Percentiles rank a stretch among this genome's conserved stretches.
Conservation (phyloP, 192 early-diverging fungal genomes). For the Tieghemiomyces parasiticus region DNA sequence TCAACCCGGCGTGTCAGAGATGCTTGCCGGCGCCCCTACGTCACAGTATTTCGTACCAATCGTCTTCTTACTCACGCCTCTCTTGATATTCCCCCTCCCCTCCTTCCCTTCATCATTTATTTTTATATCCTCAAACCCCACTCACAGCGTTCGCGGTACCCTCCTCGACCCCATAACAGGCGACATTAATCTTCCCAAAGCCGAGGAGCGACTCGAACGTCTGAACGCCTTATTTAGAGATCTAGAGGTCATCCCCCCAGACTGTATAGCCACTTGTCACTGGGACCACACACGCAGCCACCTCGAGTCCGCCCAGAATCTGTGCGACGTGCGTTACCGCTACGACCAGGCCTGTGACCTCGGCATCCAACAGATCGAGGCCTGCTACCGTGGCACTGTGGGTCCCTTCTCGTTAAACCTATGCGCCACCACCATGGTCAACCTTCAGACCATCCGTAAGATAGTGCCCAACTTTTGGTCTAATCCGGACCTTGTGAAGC, state of each 20-base stretch:
- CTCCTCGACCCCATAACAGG: not conserved
- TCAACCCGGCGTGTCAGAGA: too few species aligned
- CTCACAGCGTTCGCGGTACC: not conserved
- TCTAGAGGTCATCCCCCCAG: not conserved
- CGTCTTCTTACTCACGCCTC: too few species aligned
- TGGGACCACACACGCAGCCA: not conserved
- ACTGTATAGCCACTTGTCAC: not conserved
- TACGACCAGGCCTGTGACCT: not conserved
- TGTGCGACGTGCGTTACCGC: not conserved
- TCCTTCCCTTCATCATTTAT: too few species aligned
- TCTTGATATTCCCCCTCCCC: too few species aligned
- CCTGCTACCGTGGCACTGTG: not conserved
- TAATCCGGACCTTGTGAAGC: not conserved
- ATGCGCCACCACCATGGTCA: not conserved
- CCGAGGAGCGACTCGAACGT: not conserved
- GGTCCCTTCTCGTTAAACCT: not conserved
- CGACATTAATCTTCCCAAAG: not conserved
- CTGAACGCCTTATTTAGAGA: not conserved
- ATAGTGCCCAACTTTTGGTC: constrained; percentile 4
- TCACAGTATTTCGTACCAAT: too few species aligned
- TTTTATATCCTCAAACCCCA: too few species aligned
- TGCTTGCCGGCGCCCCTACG: too few species aligned
- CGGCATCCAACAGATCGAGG: not conserved
- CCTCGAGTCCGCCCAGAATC: not conserved
- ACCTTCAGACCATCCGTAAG: not conserved